These are phyloP conservation scores for Alternaria ethzedia DNA, from an alignment of 2,329 filamentous ascomycete species.

Conservation along the genomic window DNA sequence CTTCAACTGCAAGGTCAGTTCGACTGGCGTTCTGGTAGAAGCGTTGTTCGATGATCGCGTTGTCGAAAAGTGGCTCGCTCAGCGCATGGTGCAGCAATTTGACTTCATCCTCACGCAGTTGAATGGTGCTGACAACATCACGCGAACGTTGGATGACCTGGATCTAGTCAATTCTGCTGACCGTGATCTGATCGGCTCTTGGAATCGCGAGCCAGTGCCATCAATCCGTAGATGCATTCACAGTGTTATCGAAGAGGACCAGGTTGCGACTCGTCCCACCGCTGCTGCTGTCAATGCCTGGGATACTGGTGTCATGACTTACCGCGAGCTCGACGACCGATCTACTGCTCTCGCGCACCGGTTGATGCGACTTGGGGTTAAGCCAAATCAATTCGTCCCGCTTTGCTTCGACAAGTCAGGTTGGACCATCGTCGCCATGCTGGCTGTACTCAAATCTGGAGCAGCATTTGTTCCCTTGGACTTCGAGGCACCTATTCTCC, in stretches of 20 bases:
- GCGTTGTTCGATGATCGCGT: slow-evolving; percentile 39
- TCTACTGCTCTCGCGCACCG: slow-evolving; percentile 33
- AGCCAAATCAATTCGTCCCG: slow-evolving; percentile 35
- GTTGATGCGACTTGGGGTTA: slow-evolving; percentile 33
- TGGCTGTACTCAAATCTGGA: slow-evolving; percentile 47
- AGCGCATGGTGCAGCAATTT: slow-evolving; percentile 38
- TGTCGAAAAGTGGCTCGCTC: slow-evolving; percentile 35
- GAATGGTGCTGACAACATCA: slow-evolving; percentile 19
- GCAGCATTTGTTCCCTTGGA: slow-evolving; percentile 48
- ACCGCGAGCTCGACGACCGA: slow-evolving; percentile 37
- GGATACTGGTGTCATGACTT: slow-evolving; percentile 36
- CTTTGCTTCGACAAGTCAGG: slow-evolving; percentile 48
- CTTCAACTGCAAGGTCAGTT: slow-evolving; percentile 38
- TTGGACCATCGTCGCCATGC: slow-evolving; percentile 44
- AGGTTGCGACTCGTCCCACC: slow-evolving; percentile 22
- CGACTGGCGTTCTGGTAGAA: slow-evolving; percentile 31
- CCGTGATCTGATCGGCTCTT: slow-evolving; percentile 23
- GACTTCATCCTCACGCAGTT: slow-evolving; percentile 35
- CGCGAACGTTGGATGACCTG: slow-evolving; percentile 23
- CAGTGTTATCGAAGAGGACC: slow-evolving; percentile 33
- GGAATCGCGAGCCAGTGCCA: slow-evolving; percentile 35
- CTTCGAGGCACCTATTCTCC: slow-evolving; percentile 43
- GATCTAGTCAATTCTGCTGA: slow-evolving; percentile 31
- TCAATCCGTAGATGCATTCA: slow-evolving; percentile 39
- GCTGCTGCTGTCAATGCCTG: slow-evolving; percentile 38